These are phyloP conservation scores for Leishmania tarentolae DNA, from an alignment of 208 protist genomes.

Conservation along the genomic window DNA sequence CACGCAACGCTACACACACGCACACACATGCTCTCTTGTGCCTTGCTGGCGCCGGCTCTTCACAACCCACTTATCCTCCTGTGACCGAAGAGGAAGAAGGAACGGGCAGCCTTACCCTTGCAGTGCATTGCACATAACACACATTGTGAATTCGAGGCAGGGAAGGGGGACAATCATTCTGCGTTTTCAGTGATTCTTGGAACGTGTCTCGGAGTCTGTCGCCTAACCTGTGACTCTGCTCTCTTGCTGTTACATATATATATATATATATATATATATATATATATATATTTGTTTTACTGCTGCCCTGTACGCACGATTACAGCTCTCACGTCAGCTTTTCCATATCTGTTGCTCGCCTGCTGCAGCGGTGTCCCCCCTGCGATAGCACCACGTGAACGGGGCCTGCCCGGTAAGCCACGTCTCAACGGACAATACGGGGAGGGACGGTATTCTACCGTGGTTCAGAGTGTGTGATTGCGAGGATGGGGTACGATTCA, in stretches of 20 bases:
- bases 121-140: not conserved
- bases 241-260: not conserved
- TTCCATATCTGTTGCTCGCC: not conserved
- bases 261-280: not conserved
- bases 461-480: not conserved
- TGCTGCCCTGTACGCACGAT: not conserved
- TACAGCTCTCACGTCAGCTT: not conserved
- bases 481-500: slow-evolving; percentile 54
- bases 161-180: not conserved
- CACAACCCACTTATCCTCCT: not conserved
- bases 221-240: not conserved
- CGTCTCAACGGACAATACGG: not conserved
- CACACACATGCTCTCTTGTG: not conserved
- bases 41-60: not conserved
- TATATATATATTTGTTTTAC: not conserved
- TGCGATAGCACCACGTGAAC: not conserved
- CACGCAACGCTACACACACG: not conserved
- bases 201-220: not conserved
- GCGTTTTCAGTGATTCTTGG: not conserved
- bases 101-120: not conserved
- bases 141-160: not conserved
- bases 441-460: not conserved
- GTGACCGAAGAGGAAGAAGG: not conserved
- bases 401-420: not conserved
- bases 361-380: no score